Conservation (phyloP, 768 basidiomycete species). For the Suillus luteus region DNA sequence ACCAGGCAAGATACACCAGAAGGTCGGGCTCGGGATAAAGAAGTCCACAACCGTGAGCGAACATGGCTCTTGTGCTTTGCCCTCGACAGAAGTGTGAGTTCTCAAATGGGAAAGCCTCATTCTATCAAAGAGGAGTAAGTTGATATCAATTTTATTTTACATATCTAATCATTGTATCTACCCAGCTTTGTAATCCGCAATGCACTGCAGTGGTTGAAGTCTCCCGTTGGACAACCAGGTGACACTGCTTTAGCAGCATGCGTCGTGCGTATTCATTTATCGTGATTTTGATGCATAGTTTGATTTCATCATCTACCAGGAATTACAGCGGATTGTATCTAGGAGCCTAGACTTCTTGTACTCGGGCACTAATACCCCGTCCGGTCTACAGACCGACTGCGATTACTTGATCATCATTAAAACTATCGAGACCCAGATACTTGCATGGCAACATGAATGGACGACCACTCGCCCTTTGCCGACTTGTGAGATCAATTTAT, state of each 20-base stretch:
- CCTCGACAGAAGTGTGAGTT: conserved; percentile 86
- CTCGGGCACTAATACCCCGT: conserved; percentile 74
- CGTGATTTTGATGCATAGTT: conserved; percentile 5
- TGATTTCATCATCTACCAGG: conserved; percentile 42
- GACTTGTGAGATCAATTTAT: conserved; percentile 20
- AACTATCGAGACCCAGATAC: conserved; percentile 78
- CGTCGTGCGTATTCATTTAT: conserved; percentile 52
- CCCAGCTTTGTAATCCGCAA: conserved; percentile 85
- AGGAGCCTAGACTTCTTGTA: conserved; percentile 90
- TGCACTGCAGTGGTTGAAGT: conserved; percentile 71
- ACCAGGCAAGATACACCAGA: conserved; percentile 72
- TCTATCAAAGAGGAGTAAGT: conserved; percentile 91
- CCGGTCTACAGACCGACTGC: conserved; percentile 80
- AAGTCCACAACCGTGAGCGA: conserved; percentile 92
- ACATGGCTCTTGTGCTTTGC: conserved; percentile 91
- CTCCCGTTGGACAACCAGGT: conserved; percentile 59
- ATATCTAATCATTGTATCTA: conserved; percentile 13
- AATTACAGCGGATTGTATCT: conserved; percentile 86
- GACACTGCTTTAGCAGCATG: conserved; percentile 78
- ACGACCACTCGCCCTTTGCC: conserved; percentile 22
- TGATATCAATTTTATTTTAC: conserved; percentile 3
- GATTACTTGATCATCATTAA: conserved; percentile 87
- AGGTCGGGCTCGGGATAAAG: conserved; percentile 72
- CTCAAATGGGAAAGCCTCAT: conserved; percentile 97
- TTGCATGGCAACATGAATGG: conserved; percentile 62